Percentiles rank a stretch among this genome's conserved stretches.
phyloP scores from a whole-genome alignment of 2,329 filamentous ascomycete species.

The Sclerotinia subarctica region DNA sequence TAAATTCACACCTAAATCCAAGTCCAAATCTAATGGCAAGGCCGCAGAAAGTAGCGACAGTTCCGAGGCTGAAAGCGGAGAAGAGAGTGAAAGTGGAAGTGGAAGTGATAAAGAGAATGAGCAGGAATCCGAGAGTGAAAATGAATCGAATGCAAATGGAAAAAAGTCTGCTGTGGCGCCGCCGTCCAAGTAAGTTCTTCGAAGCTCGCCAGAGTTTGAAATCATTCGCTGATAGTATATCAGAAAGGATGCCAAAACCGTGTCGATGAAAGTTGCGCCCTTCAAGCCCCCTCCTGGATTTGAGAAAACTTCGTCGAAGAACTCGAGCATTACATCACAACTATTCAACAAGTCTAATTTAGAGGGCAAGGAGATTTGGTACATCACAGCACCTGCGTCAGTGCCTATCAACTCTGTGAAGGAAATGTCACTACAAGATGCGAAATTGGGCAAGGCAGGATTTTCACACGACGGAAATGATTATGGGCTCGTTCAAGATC shows the following conservation, averaged over 20 bases:
- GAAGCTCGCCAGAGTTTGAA: not conserved
- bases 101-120: slow-evolving; percentile 39
- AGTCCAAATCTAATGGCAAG: slow-evolving; percentile 32
- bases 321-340: slow-evolving; percentile 37
- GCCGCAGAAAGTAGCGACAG: slow-evolving; percentile 24
- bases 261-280: slow-evolving; percentile 23
- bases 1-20: not conserved
- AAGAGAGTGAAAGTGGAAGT: slow-evolving; percentile 27
- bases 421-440: slow-evolving; percentile 59
- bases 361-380: slow-evolving; percentile 74
- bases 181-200: slow-evolving; percentile 22
- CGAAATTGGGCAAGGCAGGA: slow-evolving; percentile 51
- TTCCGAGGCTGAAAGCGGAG: slow-evolving; percentile 34
- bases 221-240: slow-evolving; percentile 8
- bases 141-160: slow-evolving; percentile 16
- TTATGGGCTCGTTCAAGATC: slow-evolving; percentile 58
- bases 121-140: slow-evolving; percentile 25
- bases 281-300: slow-evolving; percentile 36
- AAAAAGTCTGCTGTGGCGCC: not conserved
- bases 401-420: slow-evolving; percentile 66
- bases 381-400: slow-evolving; percentile 70
- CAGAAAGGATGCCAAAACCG: slow-evolving; percentile 20
- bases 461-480: slow-evolving; percentile 62
- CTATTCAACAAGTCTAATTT: slow-evolving; percentile 58
- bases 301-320: slow-evolving; percentile 24